Percentiles rank a stretch among this genome's conserved stretches.
phyloP scores from a whole-genome alignment of 495 filamentous ascomycete genomes.

The Pyronema domesticum region DNA sequence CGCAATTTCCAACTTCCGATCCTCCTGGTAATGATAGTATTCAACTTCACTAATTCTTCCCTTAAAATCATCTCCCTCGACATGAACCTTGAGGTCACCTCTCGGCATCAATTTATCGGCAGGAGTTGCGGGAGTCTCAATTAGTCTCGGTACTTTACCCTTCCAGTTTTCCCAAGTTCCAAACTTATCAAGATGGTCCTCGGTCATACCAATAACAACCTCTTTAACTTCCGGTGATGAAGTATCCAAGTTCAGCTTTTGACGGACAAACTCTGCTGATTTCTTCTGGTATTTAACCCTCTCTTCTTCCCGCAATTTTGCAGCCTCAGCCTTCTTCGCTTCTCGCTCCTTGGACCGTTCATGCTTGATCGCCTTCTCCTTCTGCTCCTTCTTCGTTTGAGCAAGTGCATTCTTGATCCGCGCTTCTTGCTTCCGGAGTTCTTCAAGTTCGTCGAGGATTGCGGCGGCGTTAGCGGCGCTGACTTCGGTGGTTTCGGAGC shows the following conservation, averaged over 20 bases:
- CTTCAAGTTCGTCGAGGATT: conserved; percentile 1
- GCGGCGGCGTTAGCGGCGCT: no score
- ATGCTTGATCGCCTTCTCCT: conserved; percentile 7
- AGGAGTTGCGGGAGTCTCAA: conserved; percentile 20
- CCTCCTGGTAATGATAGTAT: no score
- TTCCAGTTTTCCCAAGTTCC: conserved; percentile 13
- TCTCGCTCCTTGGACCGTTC: conserved; percentile 17
- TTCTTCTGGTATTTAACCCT: conserved; percentile 9
- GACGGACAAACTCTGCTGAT: conserved; percentile 13
- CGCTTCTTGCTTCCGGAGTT: conserved; percentile 3
- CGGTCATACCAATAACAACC: neutral
- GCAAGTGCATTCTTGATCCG: conserved; percentile 1
- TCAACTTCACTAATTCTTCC: no score
- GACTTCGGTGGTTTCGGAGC: neutral
- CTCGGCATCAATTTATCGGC: conserved; percentile 7
- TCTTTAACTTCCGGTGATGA: neutral
- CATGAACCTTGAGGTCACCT: neutral
- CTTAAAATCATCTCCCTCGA: conserved; percentile 9
- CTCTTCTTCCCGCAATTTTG: conserved; percentile 13
- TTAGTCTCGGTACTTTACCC: conserved; percentile 14
- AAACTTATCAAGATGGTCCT: conserved; percentile 16
- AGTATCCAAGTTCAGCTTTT: conserved; percentile 13
- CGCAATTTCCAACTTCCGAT: no score
- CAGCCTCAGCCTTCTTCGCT: conserved; percentile 8
- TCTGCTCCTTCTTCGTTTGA: conserved; percentile 5